A percentile compares a stretch with the other conserved stretches of the same genome.
Conservation (phyloP, 352 stramenopile genomes). For the Globisporangium cederbergense region DNA sequence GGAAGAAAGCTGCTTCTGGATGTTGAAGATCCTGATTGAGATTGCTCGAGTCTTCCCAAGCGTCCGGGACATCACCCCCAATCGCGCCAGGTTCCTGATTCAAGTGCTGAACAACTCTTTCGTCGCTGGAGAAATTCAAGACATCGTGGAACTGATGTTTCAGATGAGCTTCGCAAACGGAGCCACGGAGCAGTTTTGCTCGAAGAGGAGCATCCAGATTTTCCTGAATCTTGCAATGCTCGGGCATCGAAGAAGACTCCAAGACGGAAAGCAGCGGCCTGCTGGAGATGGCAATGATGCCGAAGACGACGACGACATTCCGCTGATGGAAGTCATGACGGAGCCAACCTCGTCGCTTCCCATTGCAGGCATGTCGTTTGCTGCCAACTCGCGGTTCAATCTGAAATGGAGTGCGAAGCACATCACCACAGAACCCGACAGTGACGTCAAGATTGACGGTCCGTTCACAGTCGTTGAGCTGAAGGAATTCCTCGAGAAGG, state of each 20-base stretch:
- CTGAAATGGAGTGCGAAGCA: constrained; percentile 64
- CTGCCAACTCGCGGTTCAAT: constrained; percentile 56
- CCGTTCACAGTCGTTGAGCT: constrained; percentile 55
- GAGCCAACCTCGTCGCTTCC: constrained; percentile 51
- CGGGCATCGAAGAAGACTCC: constrained; percentile 34
- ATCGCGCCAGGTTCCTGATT: constrained; percentile 48
- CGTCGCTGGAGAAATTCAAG: constrained; percentile 45
- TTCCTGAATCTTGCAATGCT: constrained; percentile 66
- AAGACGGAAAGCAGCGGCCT: neutral
- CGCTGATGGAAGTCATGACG: constrained; percentile 59
- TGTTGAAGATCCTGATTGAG: constrained; percentile 73
- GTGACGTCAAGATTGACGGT: constrained; percentile 25
- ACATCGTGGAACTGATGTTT: constrained; percentile 64
- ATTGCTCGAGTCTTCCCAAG: constrained; percentile 56
- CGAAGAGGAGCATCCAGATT: constrained; percentile 48
- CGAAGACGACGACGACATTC: constrained; percentile 47
- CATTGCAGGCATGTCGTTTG: constrained; percentile 63
- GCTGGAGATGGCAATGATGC: neutral
- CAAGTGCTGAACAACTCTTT: constrained; percentile 54
- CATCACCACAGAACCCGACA: constrained; percentile 18
- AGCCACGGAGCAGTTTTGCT: constrained; percentile 43
- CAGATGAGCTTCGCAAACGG: constrained; percentile 41
- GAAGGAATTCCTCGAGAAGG: constrained; percentile 51
- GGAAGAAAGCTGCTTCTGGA: constrained; percentile 48
- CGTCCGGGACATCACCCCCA: constrained; percentile 37